phyloP scores from a whole-genome alignment of 139 green algal genomes.

The Coelastrella sp. region DNA sequence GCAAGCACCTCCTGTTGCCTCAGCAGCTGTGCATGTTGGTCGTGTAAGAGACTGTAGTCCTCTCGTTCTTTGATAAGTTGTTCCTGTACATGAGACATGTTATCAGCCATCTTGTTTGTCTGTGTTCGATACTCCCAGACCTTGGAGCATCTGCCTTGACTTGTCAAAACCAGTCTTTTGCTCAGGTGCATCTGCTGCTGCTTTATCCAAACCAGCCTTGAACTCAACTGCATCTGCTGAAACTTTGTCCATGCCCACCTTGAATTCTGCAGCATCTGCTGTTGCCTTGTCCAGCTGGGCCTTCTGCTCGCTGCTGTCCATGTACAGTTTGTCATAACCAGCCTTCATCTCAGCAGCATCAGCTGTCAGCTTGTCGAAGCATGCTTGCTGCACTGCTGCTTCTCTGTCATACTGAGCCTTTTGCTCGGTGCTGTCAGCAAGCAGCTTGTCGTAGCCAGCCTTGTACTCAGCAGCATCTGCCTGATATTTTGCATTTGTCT shows the following conservation, averaged over 20 bases:
- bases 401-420: constrained; percentile 33
- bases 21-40: constrained; percentile 57
- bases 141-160: no score
- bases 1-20: constrained; percentile 61
- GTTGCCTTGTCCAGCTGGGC: no score
- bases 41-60: constrained; percentile 21
- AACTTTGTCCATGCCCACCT: constrained; percentile 37
- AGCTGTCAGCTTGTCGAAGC: no score
- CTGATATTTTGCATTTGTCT: neutral
- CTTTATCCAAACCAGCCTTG: no score
- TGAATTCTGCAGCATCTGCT: no score
- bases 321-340: constrained; percentile 34
- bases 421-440: neutral
- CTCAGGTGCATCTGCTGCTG: no score
- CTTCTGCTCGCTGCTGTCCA: constrained; percentile 35
- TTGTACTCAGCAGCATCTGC: constrained; percentile 26
- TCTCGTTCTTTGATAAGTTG: constrained; percentile 38
- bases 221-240: neutral
- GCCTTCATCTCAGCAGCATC: constrained; percentile 49
- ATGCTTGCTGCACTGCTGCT: no score
- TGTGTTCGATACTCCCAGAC: no score
- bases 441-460: constrained; percentile 21
- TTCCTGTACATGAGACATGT: constrained; percentile 42
- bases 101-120: no score
- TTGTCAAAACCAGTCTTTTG: constrained; percentile 40